These are phyloP conservation scores for Anthoceros angustus DNA, from an alignment of 225 moss, liverwort and hornwort species.

Conservation along the genomic window DNA sequence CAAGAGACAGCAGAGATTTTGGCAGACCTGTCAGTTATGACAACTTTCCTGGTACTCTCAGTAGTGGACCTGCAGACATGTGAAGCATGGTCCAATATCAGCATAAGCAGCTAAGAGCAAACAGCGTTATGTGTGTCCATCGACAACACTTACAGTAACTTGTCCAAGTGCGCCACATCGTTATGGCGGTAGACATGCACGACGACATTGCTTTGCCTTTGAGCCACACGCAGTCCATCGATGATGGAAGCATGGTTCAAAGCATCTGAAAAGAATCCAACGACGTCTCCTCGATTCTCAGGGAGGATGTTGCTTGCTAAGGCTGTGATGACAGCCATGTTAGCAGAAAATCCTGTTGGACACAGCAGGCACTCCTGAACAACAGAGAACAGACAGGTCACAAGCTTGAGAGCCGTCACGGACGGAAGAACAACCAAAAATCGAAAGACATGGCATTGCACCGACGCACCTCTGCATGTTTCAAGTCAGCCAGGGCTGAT, in stretches of 20 bases:
- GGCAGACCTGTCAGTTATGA: conserved; percentile 71
- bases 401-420: background rate
- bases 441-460: background rate
- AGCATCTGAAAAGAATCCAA: conserved; percentile 82
- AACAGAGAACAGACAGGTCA: conserved; percentile 3
- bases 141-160: conserved; percentile 52
- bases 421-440: background rate
- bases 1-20: background rate
- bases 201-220: conserved; percentile 61
- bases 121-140: conserved; percentile 4
- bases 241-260: conserved; percentile 97
- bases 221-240: conserved; percentile 83
- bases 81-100: background rate
- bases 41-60: conserved; percentile 62
- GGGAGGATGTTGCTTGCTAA: conserved; percentile 41
- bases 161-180: conserved; percentile 78
- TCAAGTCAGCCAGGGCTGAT: conserved; percentile 60
- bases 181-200: conserved; percentile 65
- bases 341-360: conserved; percentile 92
- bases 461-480: conserved; percentile 67
- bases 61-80: conserved; percentile 39
- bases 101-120: background rate
- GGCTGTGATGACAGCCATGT: conserved; percentile 96
- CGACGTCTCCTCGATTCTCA: conserved; percentile 14
- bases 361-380: conserved; percentile 86